Percentiles rank a stretch among this genome's conserved stretches.
Conservation (phyloP, 768 basidiomycete genomes). For the Boletales sp. region DNA sequence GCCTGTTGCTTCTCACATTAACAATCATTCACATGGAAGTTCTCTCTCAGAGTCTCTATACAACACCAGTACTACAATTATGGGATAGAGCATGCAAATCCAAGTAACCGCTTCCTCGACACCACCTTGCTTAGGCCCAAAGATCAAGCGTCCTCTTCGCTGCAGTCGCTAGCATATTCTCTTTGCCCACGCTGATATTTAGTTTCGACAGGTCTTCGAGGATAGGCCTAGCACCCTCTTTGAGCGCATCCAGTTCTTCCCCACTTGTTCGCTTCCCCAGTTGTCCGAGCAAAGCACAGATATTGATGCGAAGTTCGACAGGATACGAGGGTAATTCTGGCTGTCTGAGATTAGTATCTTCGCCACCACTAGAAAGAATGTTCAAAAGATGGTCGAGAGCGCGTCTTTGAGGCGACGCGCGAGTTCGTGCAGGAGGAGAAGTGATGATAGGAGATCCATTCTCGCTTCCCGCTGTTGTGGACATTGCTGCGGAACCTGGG, state of each 20-base stretch:
- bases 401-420: constrained; percentile 44
- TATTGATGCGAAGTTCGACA: constrained; percentile 74
- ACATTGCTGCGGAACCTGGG: constrained; percentile 32
- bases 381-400: constrained; percentile 67
- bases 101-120: background rate
- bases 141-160: constrained; percentile 42
- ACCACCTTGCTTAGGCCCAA: constrained; percentile 28
- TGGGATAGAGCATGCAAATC: background rate
- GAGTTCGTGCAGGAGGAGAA: constrained; percentile 38
- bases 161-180: constrained; percentile 34
- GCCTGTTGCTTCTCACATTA: background rate
- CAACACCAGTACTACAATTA: constrained; percentile 1
- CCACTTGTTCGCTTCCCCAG: constrained; percentile 51
- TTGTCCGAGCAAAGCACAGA: constrained; percentile 69
- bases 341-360: constrained; percentile 38
- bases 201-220: constrained; percentile 47
- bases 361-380: constrained; percentile 45
- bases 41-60: too few relatives aligned
- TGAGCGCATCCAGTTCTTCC: constrained; percentile 46
- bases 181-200: constrained; percentile 30
- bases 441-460: constrained; percentile 46
- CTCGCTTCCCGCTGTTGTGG: constrained; percentile 41
- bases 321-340: constrained; percentile 45
- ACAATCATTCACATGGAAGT: background rate
- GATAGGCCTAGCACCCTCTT: constrained; percentile 47